phyloP scores from a whole-genome alignment of 805 yeast genomes.

The Kodamaea jinghongensis region DNA sequence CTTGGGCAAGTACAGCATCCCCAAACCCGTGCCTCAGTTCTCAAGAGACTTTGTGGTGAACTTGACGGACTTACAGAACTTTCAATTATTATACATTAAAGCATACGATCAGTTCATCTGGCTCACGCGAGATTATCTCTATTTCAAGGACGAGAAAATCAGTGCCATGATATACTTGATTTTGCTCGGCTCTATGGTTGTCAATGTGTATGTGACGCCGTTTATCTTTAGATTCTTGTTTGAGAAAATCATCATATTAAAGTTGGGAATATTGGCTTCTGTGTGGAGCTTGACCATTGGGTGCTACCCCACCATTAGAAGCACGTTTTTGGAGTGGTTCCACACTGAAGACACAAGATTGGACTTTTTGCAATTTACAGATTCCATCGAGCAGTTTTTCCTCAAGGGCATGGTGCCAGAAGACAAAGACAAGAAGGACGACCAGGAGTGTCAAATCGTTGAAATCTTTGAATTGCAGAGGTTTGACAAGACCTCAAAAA shows the following conservation, averaged over 20 bases:
- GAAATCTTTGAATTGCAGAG: conserved; percentile 70
- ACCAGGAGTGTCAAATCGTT: conserved; percentile 35
- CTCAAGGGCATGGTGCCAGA: conserved; percentile 12
- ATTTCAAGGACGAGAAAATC: conserved; percentile 59
- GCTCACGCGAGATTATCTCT: conserved; percentile 54
- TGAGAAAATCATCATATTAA: conserved; percentile 12
- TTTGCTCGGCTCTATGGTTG: conserved; percentile 24
- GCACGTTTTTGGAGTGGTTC: conserved; percentile 42
- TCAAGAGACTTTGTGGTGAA: conserved; percentile 76
- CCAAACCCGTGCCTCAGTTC: conserved; percentile 74
- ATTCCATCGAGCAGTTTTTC: conserved; percentile 44
- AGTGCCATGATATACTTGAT: conserved; percentile 51
- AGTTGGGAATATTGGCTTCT: conserved; percentile 24
- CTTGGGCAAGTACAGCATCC: conserved; percentile 45
- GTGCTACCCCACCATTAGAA: conserved; percentile 56
- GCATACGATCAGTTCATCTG: conserved; percentile 56
- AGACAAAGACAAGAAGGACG: conserved; percentile 3
- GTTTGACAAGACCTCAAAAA: conserved; percentile 44
- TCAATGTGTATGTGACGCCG: conserved; percentile 28
- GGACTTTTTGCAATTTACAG: conserved; percentile 45
- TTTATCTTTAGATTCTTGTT: conserved; percentile 29
- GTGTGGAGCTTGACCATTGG: conserved; percentile 49
- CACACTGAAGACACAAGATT: conserved; percentile 67
- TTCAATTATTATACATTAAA: conserved; percentile 62
- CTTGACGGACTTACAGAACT: conserved; percentile 81